A percentile compares a stretch with the other conserved stretches of the same genome.
Conservation (phyloP, 345 rosid genomes). For the Aquilaria malaccensis region DNA sequence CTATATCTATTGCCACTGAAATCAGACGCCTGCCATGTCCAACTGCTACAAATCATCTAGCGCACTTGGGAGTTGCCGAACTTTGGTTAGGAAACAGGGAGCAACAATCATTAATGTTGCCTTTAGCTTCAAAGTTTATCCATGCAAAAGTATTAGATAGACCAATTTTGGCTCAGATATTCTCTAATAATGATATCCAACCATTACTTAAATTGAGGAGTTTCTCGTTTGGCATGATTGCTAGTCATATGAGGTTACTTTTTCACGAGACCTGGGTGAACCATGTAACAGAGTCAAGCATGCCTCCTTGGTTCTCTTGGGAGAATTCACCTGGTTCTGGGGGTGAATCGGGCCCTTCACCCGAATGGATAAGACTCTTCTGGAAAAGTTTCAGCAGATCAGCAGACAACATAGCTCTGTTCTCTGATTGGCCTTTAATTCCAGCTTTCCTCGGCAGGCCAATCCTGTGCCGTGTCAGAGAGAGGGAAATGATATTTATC, state of each 20-base stretch:
- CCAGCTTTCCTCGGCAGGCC: conserved; percentile 95
- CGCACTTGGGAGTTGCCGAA: conserved; percentile 58
- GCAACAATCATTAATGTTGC: conserved; percentile 70
- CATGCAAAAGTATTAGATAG: conserved; percentile 76
- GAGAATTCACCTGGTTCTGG: conserved; percentile 46
- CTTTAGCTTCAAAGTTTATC: conserved; percentile 68
- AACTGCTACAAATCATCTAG: conserved; percentile 65
- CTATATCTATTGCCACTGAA: conserved; percentile 35
- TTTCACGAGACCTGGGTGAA: conserved; percentile 77
- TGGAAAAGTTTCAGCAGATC: conserved; percentile 75
- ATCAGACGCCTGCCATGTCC: conserved; percentile 83
- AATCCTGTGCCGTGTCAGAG: conserved; percentile 77
- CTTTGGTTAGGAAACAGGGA: conserved; percentile 86
- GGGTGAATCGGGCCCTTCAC: conserved; percentile 75
- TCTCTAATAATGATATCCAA: conserved; percentile 47
- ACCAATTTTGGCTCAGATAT: conserved; percentile 49
- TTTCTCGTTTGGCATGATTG: conserved; percentile 65
- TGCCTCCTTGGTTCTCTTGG: conserved; percentile 95
- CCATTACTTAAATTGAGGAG: conserved; percentile 48
- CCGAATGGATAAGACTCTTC: conserved; percentile 81
- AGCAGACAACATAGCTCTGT: conserved; percentile 55
- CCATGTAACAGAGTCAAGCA: conserved; percentile 51
- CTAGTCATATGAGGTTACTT: conserved; percentile 63
- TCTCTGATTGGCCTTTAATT: conserved; percentile 87
- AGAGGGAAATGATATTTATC: conserved; percentile 60